A percentile compares a stretch with the other conserved stretches of the same genome.
These are phyloP conservation scores for Pisolithus albus DNA, from an alignment of 768 basidiomycete genomes.

Conservation along the genomic window DNA sequence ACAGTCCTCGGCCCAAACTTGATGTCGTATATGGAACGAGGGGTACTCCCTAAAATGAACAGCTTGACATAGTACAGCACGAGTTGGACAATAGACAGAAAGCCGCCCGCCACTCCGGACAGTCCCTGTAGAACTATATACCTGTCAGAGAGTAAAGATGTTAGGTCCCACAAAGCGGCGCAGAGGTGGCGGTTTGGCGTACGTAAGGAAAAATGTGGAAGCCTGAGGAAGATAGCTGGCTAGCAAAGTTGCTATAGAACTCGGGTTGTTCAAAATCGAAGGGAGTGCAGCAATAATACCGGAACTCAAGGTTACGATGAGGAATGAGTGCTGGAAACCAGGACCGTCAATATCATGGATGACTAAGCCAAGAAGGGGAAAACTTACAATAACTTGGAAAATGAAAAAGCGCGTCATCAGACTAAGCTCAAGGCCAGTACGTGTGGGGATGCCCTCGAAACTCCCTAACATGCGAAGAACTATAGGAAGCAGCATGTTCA, in stretches of 20 bases:
- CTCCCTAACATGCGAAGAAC: slow-evolving; percentile 71
- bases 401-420: slow-evolving; percentile 90
- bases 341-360: background rate
- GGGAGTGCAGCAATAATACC: slow-evolving; percentile 74
- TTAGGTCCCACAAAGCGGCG: background rate
- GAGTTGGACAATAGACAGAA: slow-evolving; percentile 71
- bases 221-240: slow-evolving; percentile 75
- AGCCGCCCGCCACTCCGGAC: slow-evolving; percentile 69
- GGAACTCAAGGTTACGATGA: slow-evolving; percentile 79
- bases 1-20: slow-evolving; percentile 66
- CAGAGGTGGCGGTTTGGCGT: slow-evolving; percentile 15
- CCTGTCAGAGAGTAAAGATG: slow-evolving; percentile 25
- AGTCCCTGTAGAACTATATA: slow-evolving; percentile 80
- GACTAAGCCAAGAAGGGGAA: background rate
- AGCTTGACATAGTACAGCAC: slow-evolving; percentile 88
- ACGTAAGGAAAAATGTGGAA: slow-evolving; percentile 89
- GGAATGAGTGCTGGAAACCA: slow-evolving; percentile 74
- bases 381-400: slow-evolving; percentile 83
- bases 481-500: slow-evolving; percentile 88
- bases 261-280: slow-evolving; percentile 58
- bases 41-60: slow-evolving; percentile 80
- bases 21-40: slow-evolving; percentile 77
- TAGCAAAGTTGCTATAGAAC: slow-evolving; percentile 59
- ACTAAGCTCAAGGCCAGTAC: slow-evolving; percentile 76
- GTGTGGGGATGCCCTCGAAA: slow-evolving; percentile 87